These are phyloP conservation scores for Emericellopsis atlantica DNA, from an alignment of 2,329 filamentous ascomycete species.

Conservation along the genomic window DNA sequence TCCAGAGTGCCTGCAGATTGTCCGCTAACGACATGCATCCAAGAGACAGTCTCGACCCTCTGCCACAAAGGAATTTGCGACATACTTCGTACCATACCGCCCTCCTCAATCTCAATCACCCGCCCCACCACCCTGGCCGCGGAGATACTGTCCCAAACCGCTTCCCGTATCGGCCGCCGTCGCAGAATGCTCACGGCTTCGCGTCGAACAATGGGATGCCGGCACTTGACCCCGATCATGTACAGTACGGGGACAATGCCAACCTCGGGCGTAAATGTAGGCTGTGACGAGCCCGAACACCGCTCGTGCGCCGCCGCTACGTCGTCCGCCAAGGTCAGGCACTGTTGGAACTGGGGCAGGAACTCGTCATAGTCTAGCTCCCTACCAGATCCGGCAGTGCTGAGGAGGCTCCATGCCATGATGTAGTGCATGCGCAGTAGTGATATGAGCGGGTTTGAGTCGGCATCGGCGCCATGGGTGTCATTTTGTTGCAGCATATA, in stretches of 20 bases:
- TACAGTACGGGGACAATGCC: conserved; percentile 19
- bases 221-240: conserved; percentile 21
- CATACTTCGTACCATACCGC: conserved; percentile 9
- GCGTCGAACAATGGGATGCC: conserved; percentile 17
- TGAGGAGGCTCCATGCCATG: conserved; percentile 12
- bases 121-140: conserved; percentile 16
- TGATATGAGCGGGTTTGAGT: conserved; percentile 7
- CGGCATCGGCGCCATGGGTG: conserved; percentile 4
- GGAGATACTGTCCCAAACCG: conserved; percentile 18
- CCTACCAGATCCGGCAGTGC: conserved; percentile 8
- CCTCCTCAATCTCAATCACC: conserved; percentile 22
- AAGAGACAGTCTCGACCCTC: conserved; percentile 16
- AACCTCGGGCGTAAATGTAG: conserved; percentile 19
- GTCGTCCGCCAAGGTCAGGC: conserved; percentile 10
- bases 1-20: conserved; percentile 10
- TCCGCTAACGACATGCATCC: conserved; percentile 5
- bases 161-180: conserved; percentile 14
- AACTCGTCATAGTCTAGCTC: conserved; percentile 17
- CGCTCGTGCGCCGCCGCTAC: conserved; percentile 10
- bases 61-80: conserved; percentile 12
- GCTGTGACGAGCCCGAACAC: conserved; percentile 8
- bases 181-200: conserved; percentile 13
- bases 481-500: conserved; percentile 9
- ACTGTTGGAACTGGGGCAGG: conserved; percentile 15
- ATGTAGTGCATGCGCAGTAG: conserved; percentile 18